Conservation (phyloP, 2,329 filamentous ascomycete genomes). For the Colletotrichum sp. region DNA sequence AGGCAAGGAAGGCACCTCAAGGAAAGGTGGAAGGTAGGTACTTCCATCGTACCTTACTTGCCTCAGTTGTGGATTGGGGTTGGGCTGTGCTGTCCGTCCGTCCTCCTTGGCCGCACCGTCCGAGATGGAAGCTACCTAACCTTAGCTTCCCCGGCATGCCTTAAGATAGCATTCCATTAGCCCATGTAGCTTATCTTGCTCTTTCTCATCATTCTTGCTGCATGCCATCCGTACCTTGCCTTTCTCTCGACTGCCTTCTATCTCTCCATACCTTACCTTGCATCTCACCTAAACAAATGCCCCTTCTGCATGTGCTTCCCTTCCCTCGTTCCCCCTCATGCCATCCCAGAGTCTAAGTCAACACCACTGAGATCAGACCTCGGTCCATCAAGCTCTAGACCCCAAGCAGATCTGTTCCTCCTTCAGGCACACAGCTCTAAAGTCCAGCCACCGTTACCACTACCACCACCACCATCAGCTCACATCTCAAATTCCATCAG, state of each 20-base stretch:
- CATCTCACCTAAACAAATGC: background rate
- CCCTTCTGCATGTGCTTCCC: constrained; percentile 11
- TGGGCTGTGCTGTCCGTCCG: background rate
- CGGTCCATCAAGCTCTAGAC: constrained; percentile 9
- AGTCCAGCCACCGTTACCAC: background rate
- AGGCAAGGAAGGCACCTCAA: no score
- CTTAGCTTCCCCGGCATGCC: background rate
- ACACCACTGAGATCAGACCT: constrained; percentile 1
- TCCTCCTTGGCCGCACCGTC: background rate
- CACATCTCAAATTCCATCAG: background rate
- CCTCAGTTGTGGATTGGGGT: constrained; percentile 12
- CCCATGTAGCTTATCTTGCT: background rate
- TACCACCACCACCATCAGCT: background rate
- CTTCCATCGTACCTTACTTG: background rate
- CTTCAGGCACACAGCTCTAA: background rate
- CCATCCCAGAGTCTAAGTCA: constrained; percentile 2
- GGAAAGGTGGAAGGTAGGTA: background rate
- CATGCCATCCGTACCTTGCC: background rate
- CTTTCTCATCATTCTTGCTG: background rate
- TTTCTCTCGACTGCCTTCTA: background rate
- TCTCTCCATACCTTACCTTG: background rate
- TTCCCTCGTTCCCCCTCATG: background rate
- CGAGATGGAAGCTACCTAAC: constrained; percentile 6
- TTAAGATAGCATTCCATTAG: background rate
- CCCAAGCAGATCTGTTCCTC: background rate